Percentiles rank a stretch among this genome's conserved stretches.
phyloP scores from a whole-genome alignment of 257 asterid species.

The Penstemon davidsonii region DNA sequence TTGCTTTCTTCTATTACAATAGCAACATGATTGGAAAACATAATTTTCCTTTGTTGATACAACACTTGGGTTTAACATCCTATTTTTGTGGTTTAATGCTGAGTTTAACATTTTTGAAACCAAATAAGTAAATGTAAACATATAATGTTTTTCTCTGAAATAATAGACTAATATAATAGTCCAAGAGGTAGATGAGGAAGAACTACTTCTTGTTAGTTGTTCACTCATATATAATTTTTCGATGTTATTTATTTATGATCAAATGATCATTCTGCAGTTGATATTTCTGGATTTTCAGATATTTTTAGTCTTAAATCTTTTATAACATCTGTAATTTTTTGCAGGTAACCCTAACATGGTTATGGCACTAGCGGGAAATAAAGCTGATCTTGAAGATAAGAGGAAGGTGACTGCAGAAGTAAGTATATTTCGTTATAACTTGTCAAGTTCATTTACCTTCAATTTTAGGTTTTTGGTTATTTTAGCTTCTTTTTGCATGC shows the following conservation, averaged over 20 bases:
- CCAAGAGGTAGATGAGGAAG: slow-evolving; percentile 15
- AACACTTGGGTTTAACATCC: background rate
- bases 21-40: background rate
- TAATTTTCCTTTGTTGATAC: background rate
- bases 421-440: slow-evolving; percentile 32
- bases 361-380: slow-evolving; percentile 92
- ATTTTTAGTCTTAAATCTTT: background rate
- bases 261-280: background rate
- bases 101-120: background rate
- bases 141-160: background rate
- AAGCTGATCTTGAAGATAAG: slow-evolving; percentile 86
- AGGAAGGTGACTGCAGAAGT: slow-evolving; percentile 79
- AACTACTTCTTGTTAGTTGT: background rate
- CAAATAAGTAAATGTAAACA: background rate
- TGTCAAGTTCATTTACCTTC: slow-evolving; percentile 17
- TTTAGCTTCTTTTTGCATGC: slow-evolving; percentile 6
- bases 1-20: background rate
- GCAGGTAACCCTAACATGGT: slow-evolving; percentile 89
- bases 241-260: slow-evolving; percentile 15
- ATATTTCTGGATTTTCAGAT: background rate
- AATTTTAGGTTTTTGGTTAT: slow-evolving; percentile 6
- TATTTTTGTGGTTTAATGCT: background rate
- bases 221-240: slow-evolving; percentile 8
- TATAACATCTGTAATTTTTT: slow-evolving; percentile 17
- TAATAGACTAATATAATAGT: slow-evolving; percentile 4